Evolutionary conservation across 2,329 filamentous ascomycete species (phyloP).

Genomic region (Thelonectria rubi): DNA sequence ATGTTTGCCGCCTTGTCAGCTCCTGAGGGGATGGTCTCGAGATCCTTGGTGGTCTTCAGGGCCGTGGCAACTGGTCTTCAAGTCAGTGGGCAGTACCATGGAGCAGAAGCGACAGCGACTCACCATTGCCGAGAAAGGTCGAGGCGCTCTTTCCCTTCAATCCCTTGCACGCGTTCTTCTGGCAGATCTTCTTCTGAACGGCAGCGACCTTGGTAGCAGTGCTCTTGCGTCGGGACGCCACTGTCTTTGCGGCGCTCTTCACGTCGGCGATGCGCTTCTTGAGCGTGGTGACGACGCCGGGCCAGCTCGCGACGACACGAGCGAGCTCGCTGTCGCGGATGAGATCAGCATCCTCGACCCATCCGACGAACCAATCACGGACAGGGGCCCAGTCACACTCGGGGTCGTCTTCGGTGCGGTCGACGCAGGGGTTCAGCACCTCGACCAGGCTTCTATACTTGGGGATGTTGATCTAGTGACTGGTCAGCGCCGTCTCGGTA

Average conservation of each 20-base stretch:
- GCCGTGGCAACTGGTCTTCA: neutral
- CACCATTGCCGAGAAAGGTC: neutral
- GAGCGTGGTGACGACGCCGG: conserved; percentile 4
- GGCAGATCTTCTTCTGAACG: conserved; percentile 10
- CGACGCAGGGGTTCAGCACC: neutral
- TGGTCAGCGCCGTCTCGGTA: neutral
- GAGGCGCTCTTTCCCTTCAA: neutral
- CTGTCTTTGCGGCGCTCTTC: conserved; percentile 11
- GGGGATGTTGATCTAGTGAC: neutral
- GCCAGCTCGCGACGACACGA: conserved; percentile 20
- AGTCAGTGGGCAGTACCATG: neutral
- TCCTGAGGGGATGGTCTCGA: conserved; percentile 4
- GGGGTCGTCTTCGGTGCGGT: neutral
- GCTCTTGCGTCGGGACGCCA: conserved; percentile 17
- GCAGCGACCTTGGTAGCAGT: conserved; percentile 14
- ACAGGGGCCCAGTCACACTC: neutral
- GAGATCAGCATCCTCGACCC: conserved; percentile 16
- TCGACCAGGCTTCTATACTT: neutral
- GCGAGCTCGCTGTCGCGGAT: conserved; percentile 23
- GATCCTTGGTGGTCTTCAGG: neutral
- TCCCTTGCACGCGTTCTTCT: conserved; percentile 17
- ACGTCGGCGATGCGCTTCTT: conserved; percentile 21
- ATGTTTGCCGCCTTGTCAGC: conserved; percentile 2
- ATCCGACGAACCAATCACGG: conserved; percentile 6
- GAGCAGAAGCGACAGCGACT: neutral